Evolutionary conservation across 805 yeast species (phyloP).

Genomic region (Soucietia sequanensis): DNA sequence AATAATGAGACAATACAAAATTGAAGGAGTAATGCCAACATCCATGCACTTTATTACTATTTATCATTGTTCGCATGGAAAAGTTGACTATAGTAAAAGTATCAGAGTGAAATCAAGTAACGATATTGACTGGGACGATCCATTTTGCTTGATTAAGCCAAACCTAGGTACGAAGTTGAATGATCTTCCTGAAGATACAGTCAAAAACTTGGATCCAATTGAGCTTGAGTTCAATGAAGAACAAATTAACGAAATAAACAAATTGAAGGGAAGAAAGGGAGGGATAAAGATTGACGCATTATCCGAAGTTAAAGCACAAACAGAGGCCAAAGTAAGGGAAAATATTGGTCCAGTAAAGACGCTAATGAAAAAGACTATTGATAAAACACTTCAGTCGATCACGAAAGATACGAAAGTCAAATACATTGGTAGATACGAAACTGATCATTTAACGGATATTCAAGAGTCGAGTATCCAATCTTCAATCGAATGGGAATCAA

Average conservation of each 20-base stretch:
- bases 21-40: conserved; percentile 36
- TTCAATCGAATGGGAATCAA: conserved; percentile 22
- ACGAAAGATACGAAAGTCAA: conserved; percentile 12
- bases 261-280: not conserved
- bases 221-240: not conserved
- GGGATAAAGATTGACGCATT: too few relatives aligned
- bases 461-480: conserved; percentile 14
- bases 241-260: not conserved
- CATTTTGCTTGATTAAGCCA: conserved; percentile 45
- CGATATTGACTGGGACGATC: conserved; percentile 49
- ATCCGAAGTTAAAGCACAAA: too few relatives aligned
- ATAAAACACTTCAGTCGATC: conserved; percentile 14
- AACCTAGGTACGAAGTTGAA: conserved; percentile 13
- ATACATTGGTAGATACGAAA: conserved; percentile 19
- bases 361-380: conserved; percentile 9
- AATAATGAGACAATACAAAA: conserved; percentile 47
- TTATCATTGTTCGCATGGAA: conserved; percentile 53
- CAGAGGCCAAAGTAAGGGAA: not conserved
- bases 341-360: not conserved
- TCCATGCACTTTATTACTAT: conserved; percentile 45
- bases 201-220: conserved; percentile 2
- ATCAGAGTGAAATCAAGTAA: conserved; percentile 25
- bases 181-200: conserved; percentile 8
- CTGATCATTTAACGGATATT: conserved; percentile 15
- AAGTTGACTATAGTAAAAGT: conserved; percentile 41